Evolutionary conservation across 176 grass and related monocot species (phyloP), one percentile per base, ranked within the genome.

Genomic region (Zea luxurians): DNA sequence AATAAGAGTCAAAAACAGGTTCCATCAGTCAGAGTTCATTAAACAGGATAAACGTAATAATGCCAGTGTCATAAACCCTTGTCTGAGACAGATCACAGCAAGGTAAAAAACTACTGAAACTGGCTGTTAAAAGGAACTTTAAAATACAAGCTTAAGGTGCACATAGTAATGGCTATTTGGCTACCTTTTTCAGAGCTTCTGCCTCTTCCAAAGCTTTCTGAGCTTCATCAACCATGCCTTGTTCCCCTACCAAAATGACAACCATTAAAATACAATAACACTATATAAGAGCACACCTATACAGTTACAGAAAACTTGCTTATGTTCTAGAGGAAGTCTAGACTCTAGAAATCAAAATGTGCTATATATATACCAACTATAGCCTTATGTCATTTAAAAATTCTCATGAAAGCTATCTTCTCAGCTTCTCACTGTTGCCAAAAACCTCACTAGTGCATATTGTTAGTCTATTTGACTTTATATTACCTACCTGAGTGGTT

Each of bases 121-220:
- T 83, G 11, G n/a, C 50, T 57, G 8, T 44, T 47, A 7, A 47
- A 47, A 47, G 45, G 9, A 47, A 59, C 61, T 83, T 82, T 61
- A 66, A 83, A 15, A 64, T 41, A 62, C 43, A 48, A 85, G 36
- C 79, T 78, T 82, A 48, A 18, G 10, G 17, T 73, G 21, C 36
- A 74, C 63, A 83, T 54, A 53, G 37, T 4, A 59, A 75, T 40
- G 38, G 38, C 38, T 40, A 4, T 40, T 40, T 21, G 77, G 42
- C 54, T 64, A 94, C 94, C 94, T 86, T 97, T 88, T 93, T 97
- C 16, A 97, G 77, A 80, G 94, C 89, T 84, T 97, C 94, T 70
- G 83, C 91, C 78, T 97, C 94, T 93, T 97, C 94, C 72, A 97
- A 83, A 88, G 82, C 81, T 77, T 93, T 97, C 43, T 93, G 94